Conservation (phyloP, 2,329 filamentous ascomycete genomes). For the Claviceps sp. region DNA sequence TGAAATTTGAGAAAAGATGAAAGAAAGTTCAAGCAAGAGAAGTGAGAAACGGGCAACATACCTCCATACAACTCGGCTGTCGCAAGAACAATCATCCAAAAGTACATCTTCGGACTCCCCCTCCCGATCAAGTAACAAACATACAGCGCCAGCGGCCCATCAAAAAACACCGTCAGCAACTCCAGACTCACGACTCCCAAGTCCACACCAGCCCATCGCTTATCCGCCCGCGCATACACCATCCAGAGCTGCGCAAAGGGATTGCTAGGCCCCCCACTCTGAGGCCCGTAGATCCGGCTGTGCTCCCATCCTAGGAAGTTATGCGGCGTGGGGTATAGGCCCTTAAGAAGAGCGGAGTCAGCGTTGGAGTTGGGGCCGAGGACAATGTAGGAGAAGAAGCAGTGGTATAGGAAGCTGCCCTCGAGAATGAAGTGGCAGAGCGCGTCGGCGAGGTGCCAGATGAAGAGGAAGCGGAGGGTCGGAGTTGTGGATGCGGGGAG, state of each 20-base stretch:
- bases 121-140: constrained; percentile 32
- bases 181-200: constrained; percentile 54
- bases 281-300: constrained; percentile 38
- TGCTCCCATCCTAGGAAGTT: constrained; percentile 38
- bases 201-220: constrained; percentile 48
- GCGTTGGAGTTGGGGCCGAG: constrained; percentile 24
- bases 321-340: neutral
- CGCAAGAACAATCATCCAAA: constrained; percentile 51
- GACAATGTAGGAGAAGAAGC: constrained; percentile 55
- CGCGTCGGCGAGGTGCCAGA: constrained; percentile 91
- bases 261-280: constrained; percentile 27
- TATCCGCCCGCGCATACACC: constrained; percentile 53
- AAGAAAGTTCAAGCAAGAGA: too few species aligned
- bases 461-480: constrained; percentile 64
- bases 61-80: constrained; percentile 46
- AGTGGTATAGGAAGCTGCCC: constrained; percentile 83
- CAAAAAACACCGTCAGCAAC: constrained; percentile 44
- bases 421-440: constrained; percentile 87
- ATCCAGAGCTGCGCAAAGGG: constrained; percentile 49
- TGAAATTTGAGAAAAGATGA: neutral
- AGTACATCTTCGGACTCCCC: constrained; percentile 38
- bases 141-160: too few species aligned
- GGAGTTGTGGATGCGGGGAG: constrained; percentile 36
- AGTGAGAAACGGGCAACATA: constrained; percentile 30
- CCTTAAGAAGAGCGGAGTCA: too few species aligned